Percentiles rank a stretch among this genome's conserved stretches.
These are phyloP conservation scores for Hygrophila difformis DNA, from an alignment of 257 asterid genomes.

Conservation along the genomic window DNA sequence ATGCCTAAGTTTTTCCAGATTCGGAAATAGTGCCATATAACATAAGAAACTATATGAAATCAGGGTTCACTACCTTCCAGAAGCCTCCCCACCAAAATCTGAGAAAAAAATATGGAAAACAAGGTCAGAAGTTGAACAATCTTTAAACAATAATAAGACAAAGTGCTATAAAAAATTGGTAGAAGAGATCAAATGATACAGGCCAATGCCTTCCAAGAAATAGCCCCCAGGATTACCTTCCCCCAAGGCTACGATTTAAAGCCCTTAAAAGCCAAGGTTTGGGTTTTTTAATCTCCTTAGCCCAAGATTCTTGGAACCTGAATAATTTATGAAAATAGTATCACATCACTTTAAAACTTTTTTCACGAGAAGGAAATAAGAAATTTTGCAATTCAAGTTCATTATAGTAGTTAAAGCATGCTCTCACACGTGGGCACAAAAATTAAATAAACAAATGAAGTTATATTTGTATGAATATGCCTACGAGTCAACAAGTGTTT, in stretches of 20 bases:
- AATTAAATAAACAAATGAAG: background rate
- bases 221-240: conserved; percentile 49
- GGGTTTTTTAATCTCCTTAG: conserved; percentile 56
- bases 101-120: conserved; percentile 26
- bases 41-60: background rate
- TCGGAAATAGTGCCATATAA: conserved; percentile 7
- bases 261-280: conserved; percentile 98
- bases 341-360: no score
- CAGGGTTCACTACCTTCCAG: conserved; percentile 66
- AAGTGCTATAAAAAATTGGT: background rate
- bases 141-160: background rate
- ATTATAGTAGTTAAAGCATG: background rate
- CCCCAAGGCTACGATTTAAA: conserved; percentile 79
- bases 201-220: conserved; percentile 14
- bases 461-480: conserved; percentile 15
- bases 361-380: background rate
- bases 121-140: conserved; percentile 11
- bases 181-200: conserved; percentile 13
- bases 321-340: conserved; percentile 5
- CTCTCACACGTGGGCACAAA: background rate
- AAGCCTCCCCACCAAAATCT: conserved; percentile 99
- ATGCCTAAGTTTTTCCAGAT: background rate
- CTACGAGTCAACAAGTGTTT: conserved; percentile 68
- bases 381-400: background rate
- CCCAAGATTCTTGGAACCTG: conserved; percentile 90